Base-by-base conservation (phyloP, 768 basidiomycete species). In the Serendipita sp. region DNA sequence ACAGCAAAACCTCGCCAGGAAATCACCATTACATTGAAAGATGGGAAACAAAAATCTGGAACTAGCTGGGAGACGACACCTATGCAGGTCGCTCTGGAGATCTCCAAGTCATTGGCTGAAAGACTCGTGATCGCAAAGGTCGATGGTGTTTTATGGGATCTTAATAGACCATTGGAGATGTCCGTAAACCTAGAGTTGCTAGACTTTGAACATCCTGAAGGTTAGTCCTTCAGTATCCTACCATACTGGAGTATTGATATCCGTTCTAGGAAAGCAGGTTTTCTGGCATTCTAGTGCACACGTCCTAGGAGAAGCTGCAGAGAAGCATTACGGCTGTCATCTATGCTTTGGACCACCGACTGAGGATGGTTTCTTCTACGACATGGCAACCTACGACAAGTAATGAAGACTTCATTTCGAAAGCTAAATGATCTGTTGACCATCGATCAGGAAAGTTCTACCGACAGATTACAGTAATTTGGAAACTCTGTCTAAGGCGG, bases 211-310 rank as follows among this genome's bases (percentile, higher is more conserved):
- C 81, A 92, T 70, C 84, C 86, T 2, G 92, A 94, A 78, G 92
- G 91, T 85, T 64, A 37, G 74, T 66, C 16, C 8, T 53, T 32
- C 28, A 35, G 45, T 18, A 44, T 32, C 18, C 58, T 11, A 3
- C 10, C 47, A 35, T 66, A 3, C 13, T 32, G 18, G 8, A 32
- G 18, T 48, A 38, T 45, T 58, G 18, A 34, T 56, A 47, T 47
- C 13, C 46, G 46, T 62, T 62, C 63, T 74, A 86, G 93, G 95
- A 66, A 93, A 97, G 75, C 88, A 86, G 70, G 96, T 99, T 5
- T 99, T 98, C 79, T 99, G 96, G 96, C 96, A 98, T 74, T 98
- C 96, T 16, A 97, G 94, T 30, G 96, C 96, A 0, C 96, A 98
- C 75, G 92, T 98, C 65, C 81, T 99, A 16, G 96, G 96, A 51